These are phyloP conservation scores for Aegilops umbellulata DNA, from an alignment of 176 grass and related monocot genomes.

Conservation along the genomic window DNA sequence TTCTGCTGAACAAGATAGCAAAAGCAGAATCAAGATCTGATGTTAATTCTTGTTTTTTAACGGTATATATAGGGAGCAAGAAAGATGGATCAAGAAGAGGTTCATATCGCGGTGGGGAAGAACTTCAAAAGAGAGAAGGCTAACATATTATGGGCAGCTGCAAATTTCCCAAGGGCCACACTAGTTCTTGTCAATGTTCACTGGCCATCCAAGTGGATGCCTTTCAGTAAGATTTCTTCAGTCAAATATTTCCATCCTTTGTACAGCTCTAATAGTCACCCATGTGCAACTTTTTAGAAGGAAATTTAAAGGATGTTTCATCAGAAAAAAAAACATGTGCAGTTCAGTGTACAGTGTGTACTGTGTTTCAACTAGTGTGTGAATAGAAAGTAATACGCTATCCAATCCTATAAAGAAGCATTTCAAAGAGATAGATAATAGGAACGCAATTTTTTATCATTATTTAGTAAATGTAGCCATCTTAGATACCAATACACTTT, in stretches of 20 bases:
- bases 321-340: background rate
- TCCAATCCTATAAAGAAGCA: background rate
- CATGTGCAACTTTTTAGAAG: no score
- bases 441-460: background rate
- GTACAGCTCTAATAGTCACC: background rate
- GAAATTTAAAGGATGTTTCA: no score
- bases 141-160: conserved; percentile 46
- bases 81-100: conserved; percentile 40
- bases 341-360: background rate
- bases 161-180: conserved; percentile 42
- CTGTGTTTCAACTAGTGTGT: background rate
- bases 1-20: conserved; percentile 5
- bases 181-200: conserved; percentile 60
- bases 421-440: background rate
- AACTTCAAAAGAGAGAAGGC: conserved; percentile 45
- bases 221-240: conserved; percentile 56
- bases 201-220: conserved; percentile 65
- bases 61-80: conserved; percentile 19
- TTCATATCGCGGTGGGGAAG: conserved; percentile 46
- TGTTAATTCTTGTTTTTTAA: background rate
- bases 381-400: background rate
- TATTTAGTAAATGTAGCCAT: background rate
- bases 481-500: background rate
- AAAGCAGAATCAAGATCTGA: conserved; percentile 17
- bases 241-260: background rate